Evolutionary conservation across 345 rosid genomes (phyloP).

Genomic region (Aquilaria malaccensis): DNA sequence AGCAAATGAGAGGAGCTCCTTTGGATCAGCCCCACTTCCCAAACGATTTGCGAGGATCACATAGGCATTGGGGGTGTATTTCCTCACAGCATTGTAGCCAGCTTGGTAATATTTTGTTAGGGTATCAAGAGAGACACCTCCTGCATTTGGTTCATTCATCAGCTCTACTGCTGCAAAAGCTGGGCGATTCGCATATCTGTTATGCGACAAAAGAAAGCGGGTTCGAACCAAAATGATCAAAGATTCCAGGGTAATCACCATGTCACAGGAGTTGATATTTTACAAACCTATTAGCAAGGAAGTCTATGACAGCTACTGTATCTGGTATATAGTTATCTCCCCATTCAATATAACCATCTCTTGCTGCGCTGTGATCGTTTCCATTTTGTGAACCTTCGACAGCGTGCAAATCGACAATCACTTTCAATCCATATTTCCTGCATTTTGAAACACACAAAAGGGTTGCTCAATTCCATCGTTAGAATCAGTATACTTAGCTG

Average conservation of each 20-base stretch:
- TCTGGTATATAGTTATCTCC: slow-evolving; percentile 23
- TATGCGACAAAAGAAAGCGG: not conserved
- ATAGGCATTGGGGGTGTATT: slow-evolving; percentile 21
- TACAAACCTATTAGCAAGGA: slow-evolving; percentile 25
- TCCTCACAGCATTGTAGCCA: slow-evolving; percentile 32
- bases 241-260: not conserved
- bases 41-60: slow-evolving; percentile 29
- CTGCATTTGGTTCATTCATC: slow-evolving; percentile 37
- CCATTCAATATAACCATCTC: slow-evolving; percentile 43
- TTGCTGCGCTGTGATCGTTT: slow-evolving; percentile 20
- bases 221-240: not conserved
- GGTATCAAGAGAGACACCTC: slow-evolving; percentile 12
- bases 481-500: too few species aligned
- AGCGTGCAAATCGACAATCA: slow-evolving; percentile 30
- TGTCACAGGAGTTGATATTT: too few species aligned
- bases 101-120: slow-evolving; percentile 23
- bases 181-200: slow-evolving; percentile 13
- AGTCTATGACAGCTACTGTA: slow-evolving; percentile 29
- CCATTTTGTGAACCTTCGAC: slow-evolving; percentile 29
- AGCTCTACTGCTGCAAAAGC: slow-evolving; percentile 26
- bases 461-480: not conserved
- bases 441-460: not conserved
- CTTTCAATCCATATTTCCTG: slow-evolving; percentile 25
- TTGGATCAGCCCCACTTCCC: slow-evolving; percentile 14
- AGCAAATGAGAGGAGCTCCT: slow-evolving; percentile 25